These are phyloP conservation scores for Akanthomyces muscarius DNA, from an alignment of 2,329 filamentous ascomycete genomes.

Conservation along the genomic window DNA sequence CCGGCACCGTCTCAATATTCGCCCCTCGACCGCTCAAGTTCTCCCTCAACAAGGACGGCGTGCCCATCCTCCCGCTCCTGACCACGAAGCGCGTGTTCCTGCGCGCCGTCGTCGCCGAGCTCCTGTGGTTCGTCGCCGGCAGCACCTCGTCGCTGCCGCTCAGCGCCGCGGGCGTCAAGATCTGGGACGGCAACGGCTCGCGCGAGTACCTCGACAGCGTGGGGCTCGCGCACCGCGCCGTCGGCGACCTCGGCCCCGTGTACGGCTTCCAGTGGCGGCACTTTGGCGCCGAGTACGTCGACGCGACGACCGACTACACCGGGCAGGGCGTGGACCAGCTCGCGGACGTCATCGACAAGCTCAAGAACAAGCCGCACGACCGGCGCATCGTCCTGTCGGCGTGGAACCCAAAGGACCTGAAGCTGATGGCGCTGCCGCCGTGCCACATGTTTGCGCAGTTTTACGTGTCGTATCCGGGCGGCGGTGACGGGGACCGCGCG, in stretches of 20 bases:
- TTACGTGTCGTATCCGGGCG: constrained; percentile 70
- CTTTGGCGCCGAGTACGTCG: constrained; percentile 87
- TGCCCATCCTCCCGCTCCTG: constrained; percentile 78
- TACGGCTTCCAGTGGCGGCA: constrained; percentile 99
- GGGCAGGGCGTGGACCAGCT: constrained; percentile 92
- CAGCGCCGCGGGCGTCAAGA: constrained; percentile 78
- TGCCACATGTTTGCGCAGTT: constrained; percentile 99
- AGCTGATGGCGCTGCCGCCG: constrained; percentile 85
- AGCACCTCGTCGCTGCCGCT: constrained; percentile 76
- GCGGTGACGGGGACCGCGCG: constrained; percentile 20
- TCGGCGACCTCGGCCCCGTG: constrained; percentile 88
- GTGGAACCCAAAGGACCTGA: constrained; percentile 87
- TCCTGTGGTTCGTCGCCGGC: constrained; percentile 92
- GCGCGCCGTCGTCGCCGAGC: constrained; percentile 82
- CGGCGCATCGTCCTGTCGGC: constrained; percentile 84
- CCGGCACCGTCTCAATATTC: constrained; percentile 86
- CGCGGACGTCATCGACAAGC: constrained; percentile 81
- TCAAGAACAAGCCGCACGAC: constrained; percentile 81
- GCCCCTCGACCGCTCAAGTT: constrained; percentile 86
- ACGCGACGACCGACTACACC: constrained; percentile 74
- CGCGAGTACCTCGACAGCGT: constrained; percentile 84
- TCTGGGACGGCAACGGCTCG: constrained; percentile 97
- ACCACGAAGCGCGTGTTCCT: constrained; percentile 97
- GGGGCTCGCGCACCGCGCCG: constrained; percentile 74
- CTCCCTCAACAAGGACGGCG: constrained; percentile 61